These are phyloP conservation scores for Terana coerulea DNA, from an alignment of 768 basidiomycete genomes.

Conservation along the genomic window DNA sequence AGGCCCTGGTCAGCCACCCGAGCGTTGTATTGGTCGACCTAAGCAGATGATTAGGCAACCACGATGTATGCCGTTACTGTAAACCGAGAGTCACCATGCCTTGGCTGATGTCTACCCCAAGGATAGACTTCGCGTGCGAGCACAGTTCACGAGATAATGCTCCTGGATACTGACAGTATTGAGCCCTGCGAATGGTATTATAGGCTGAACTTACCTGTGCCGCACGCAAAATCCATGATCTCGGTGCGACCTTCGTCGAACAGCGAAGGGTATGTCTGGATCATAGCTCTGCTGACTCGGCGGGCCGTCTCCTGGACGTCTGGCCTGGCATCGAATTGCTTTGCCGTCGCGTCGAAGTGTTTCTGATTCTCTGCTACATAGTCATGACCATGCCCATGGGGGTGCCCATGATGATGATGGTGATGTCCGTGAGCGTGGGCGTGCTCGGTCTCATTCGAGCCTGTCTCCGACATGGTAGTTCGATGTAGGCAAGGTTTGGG, in stretches of 20 bases:
- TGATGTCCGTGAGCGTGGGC: not conserved
- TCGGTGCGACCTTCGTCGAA: conserved; percentile 55
- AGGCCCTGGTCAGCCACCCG: conserved; percentile 59
- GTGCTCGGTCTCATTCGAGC: too few relatives aligned
- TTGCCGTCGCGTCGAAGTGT: conserved; percentile 33
- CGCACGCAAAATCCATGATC: conserved; percentile 75
- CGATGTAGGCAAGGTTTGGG: too few relatives aligned
- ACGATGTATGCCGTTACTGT: not conserved
- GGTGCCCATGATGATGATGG: not conserved
- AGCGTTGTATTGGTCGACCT: conserved; percentile 57
- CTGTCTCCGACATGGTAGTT: too few relatives aligned
- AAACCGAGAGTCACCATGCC: conserved; percentile 35
- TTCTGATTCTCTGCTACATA: conserved; percentile 34
- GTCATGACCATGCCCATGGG: conserved; percentile 13
- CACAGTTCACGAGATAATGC: conserved; percentile 59
- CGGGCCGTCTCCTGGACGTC: conserved; percentile 20
- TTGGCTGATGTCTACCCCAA: conserved; percentile 77
- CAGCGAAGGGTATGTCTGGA: conserved; percentile 18
- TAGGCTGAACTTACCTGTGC: conserved; percentile 44
- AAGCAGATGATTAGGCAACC: too few relatives aligned
- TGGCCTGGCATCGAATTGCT: conserved; percentile 24
- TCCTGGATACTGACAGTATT: conserved; percentile 36
- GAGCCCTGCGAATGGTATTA: not conserved
- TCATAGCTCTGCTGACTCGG: conserved; percentile 26
- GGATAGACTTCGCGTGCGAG: conserved; percentile 53